These are phyloP conservation scores for Alternaria novae-zelandiae DNA, from an alignment of 2,329 filamentous ascomycete genomes.

Conservation along the genomic window DNA sequence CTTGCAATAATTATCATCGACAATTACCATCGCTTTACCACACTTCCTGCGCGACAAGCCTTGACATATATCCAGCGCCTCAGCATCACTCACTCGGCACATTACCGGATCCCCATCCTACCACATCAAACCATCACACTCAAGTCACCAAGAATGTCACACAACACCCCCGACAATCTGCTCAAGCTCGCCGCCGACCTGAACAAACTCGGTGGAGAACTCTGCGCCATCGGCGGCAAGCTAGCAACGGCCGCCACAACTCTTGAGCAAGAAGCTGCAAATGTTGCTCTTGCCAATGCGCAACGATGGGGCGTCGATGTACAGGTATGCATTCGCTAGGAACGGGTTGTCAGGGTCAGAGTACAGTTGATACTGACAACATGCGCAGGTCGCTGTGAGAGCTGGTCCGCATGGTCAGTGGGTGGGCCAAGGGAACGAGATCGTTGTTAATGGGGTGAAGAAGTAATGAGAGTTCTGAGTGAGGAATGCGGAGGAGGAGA, in stretches of 20 bases:
- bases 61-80: neutral
- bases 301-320: slow-evolving; percentile 33
- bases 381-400: slow-evolving; percentile 21
- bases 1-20: neutral
- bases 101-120: neutral
- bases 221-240: slow-evolving; percentile 20
- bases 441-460: slow-evolving; percentile 17
- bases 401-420: slow-evolving; percentile 8
- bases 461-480: neutral
- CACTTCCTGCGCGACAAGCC: neutral
- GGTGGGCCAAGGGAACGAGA: neutral
- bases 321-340: slow-evolving; percentile 4
- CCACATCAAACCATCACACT: neutral
- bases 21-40: neutral
- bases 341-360: neutral
- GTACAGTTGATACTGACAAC: neutral
- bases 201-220: slow-evolving; percentile 17
- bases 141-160: slow-evolving; percentile 12
- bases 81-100: neutral
- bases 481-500: neutral
- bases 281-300: slow-evolving; percentile 28
- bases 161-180: slow-evolving; percentile 25
- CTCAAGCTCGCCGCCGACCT: slow-evolving; percentile 30
- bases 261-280: slow-evolving; percentile 33
- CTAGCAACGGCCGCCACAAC: slow-evolving; percentile 20